These are phyloP conservation scores for Amylocarpus encephaloides DNA, from an alignment of 2,329 filamentous ascomycete species.

Conservation along the genomic window DNA sequence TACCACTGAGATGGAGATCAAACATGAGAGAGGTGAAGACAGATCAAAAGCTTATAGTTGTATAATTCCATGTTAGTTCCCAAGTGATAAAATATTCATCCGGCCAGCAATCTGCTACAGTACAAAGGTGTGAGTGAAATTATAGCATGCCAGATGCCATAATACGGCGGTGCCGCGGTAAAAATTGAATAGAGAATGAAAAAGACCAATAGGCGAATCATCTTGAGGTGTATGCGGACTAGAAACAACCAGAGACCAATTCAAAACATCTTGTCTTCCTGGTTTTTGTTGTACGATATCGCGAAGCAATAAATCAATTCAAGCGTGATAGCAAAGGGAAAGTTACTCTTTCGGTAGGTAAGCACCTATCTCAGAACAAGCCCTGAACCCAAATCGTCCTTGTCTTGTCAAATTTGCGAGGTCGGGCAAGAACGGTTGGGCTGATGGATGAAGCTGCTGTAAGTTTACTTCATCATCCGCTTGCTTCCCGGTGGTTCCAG, in stretches of 20 bases:
- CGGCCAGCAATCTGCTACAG: not conserved
- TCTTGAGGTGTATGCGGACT: not conserved
- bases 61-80: too few relatives aligned
- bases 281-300: too few relatives aligned
- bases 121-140: not conserved
- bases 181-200: not conserved
- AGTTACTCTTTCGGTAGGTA: too few relatives aligned
- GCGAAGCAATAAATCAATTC: too few relatives aligned
- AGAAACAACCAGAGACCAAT: not conserved
- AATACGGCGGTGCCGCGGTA: not conserved
- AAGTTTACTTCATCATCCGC: constrained; percentile 24
- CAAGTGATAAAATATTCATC: not conserved
- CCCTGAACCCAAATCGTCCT: too few relatives aligned
- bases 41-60: too few relatives aligned
- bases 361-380: too few relatives aligned
- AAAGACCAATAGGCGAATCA: not conserved
- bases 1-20: not conserved
- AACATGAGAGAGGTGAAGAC: not conserved
- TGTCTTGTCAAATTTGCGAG: too few relatives aligned
- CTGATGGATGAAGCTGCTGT: not conserved
- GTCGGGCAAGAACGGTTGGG: not conserved
- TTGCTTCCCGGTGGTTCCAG: constrained; percentile 20
- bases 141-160: constrained; percentile 2
- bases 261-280: not conserved
- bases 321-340: too few relatives aligned